Percentiles rank a stretch among this genome's conserved stretches.
phyloP scores from a whole-genome alignment of 352 stramenopile species.

The Phytophthora ramorum region DNA sequence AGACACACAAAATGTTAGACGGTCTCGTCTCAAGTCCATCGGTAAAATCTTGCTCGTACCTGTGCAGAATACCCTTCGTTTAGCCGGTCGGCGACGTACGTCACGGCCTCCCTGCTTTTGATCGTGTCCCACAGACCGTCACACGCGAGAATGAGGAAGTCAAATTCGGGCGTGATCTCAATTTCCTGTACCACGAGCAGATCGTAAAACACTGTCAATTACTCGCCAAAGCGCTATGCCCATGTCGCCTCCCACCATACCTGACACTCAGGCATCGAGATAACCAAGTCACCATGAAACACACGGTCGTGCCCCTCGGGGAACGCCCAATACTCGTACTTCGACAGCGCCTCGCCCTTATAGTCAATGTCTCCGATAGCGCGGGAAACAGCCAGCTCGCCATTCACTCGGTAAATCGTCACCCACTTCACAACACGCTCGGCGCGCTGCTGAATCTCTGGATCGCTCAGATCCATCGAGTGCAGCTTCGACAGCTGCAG shows the following conservation, averaged over 20 bases:
- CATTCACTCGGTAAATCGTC: slow-evolving; percentile 90
- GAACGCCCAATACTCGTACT: slow-evolving; percentile 88
- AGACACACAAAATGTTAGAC: slow-evolving; percentile 6
- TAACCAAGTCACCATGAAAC: slow-evolving; percentile 89
- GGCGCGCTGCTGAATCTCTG: slow-evolving; percentile 82
- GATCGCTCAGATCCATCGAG: slow-evolving; percentile 90
- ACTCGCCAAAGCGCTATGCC: background rate
- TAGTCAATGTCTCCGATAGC: slow-evolving; percentile 94
- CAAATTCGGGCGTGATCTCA: slow-evolving; percentile 89
- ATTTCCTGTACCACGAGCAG: slow-evolving; percentile 67
- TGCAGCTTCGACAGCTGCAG: slow-evolving; percentile 89
- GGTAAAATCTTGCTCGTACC: slow-evolving; percentile 29
- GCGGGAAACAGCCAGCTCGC: slow-evolving; percentile 92
- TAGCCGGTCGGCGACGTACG: slow-evolving; percentile 78
- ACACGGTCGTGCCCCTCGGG: slow-evolving; percentile 81
- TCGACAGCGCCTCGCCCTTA: slow-evolving; percentile 77
- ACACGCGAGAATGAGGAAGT: slow-evolving; percentile 93
- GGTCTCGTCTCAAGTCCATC: background rate
- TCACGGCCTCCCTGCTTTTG: slow-evolving; percentile 92
- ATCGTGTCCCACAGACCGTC: slow-evolving; percentile 95
- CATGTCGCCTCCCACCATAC: slow-evolving; percentile 25
- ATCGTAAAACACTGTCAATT: slow-evolving; percentile 16
- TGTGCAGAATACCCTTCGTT: slow-evolving; percentile 72
- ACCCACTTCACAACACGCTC: slow-evolving; percentile 87
- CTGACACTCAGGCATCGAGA: slow-evolving; percentile 86